Evolutionary conservation across 257 asterid genomes (phyloP).

Genomic region (Schizonepeta tenuifolia): DNA sequence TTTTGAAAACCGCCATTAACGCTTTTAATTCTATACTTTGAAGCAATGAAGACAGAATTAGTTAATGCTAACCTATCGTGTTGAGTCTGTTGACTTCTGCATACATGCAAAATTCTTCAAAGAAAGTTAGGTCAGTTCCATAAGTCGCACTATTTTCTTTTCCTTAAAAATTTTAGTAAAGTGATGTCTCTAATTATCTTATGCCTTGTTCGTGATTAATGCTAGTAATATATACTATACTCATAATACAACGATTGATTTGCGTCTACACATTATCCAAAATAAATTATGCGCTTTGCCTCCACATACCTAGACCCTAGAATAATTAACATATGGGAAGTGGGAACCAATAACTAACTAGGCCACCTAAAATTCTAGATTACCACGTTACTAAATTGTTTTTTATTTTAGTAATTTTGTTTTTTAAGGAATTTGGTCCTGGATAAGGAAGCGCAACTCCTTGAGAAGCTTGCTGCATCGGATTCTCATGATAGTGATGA

Average conservation of each 20-base stretch:
- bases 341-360: too few relatives aligned
- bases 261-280: too few relatives aligned
- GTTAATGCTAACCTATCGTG: conserved; percentile 6
- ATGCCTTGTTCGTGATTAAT: not conserved
- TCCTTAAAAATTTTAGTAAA: conserved; percentile 12
- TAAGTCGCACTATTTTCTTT: conserved; percentile 14
- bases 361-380: too few relatives aligned
- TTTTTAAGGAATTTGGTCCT: too few relatives aligned
- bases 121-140: conserved; percentile 47
- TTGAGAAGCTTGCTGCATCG: too few relatives aligned
- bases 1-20: conserved; percentile 25
- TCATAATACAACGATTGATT: not conserved
- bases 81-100: conserved; percentile 51
- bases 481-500: too few relatives aligned
- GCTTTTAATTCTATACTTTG: conserved; percentile 13
- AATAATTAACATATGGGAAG: too few relatives aligned
- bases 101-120: conserved; percentile 31
- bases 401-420: too few relatives aligned
- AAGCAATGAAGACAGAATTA: conserved; percentile 2
- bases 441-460: too few relatives aligned
- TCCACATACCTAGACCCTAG: too few relatives aligned
- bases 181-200: conserved; percentile 1
- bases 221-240: not conserved
- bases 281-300: too few relatives aligned
- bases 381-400: too few relatives aligned